Evolutionary conservation across 192 early-diverging fungal species (phyloP).

Genomic region (Allomyces macrogynus): DNA sequence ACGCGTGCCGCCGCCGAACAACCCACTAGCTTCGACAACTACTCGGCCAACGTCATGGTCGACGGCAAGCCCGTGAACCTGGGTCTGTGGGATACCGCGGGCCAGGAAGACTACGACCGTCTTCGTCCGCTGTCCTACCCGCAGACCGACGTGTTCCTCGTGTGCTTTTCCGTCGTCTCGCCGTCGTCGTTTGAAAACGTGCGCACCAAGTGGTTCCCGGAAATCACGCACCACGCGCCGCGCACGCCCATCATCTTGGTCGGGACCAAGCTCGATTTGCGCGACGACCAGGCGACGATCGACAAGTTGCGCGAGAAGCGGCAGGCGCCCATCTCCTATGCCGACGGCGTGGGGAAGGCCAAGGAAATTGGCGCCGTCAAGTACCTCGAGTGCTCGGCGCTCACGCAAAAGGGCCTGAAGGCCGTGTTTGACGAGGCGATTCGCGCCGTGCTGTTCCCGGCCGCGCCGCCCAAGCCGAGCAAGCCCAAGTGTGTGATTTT

Average conservation of each 20-base stretch:
- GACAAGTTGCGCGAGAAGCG: slow-evolving; percentile 69
- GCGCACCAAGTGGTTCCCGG: slow-evolving; percentile 90
- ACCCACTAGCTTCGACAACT: slow-evolving; percentile 74
- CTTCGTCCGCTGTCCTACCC: slow-evolving; percentile 93
- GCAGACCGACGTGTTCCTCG: slow-evolving; percentile 96
- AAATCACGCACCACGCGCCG: slow-evolving; percentile 87
- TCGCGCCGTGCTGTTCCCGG: slow-evolving; percentile 67
- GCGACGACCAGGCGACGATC: slow-evolving; percentile 76
- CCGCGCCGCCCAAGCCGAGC: slow-evolving; percentile 33
- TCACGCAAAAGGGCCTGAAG: slow-evolving; percentile 94
- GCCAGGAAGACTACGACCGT: slow-evolving; percentile 97
- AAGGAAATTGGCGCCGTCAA: slow-evolving; percentile 77
- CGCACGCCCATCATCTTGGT: slow-evolving; percentile 81
- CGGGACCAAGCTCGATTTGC: slow-evolving; percentile 92
- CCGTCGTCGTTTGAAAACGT: slow-evolving; percentile 96
- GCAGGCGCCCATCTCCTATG: slow-evolving; percentile 69
- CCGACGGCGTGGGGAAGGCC: slow-evolving; percentile 66
- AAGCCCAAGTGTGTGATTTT: slow-evolving; percentile 54
- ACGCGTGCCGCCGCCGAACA: too few species aligned
- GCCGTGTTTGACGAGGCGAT: slow-evolving; percentile 98
- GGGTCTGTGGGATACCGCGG: slow-evolving; percentile 96
- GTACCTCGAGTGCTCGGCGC: slow-evolving; percentile 92
- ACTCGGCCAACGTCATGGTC: slow-evolving; percentile 97
- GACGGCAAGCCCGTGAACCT: slow-evolving; percentile 96
- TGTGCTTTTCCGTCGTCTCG: slow-evolving; percentile 92